Evolutionary conservation across 2,329 filamentous ascomycete species (phyloP).

Genomic region (Plectosphaerella sp.): DNA sequence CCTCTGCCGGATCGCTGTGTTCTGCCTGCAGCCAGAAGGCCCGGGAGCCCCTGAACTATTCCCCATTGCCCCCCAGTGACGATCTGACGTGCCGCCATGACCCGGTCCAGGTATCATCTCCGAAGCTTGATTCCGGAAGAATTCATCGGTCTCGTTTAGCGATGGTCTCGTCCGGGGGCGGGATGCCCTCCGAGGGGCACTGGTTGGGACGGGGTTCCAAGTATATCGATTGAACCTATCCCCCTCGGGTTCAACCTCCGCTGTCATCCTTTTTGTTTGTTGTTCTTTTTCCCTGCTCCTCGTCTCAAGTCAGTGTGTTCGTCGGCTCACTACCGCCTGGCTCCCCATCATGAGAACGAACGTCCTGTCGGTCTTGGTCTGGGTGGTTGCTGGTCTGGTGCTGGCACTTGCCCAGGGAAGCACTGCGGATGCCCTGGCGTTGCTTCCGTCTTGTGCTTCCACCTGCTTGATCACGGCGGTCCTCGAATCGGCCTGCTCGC

Average conservation of each 20-base stretch:
- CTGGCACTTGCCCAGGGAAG: not conserved
- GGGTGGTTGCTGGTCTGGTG: not conserved
- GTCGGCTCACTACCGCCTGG: not conserved
- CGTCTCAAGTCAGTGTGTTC: not conserved
- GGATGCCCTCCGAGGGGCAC: not conserved
- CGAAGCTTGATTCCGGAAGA: not conserved
- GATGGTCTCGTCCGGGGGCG: not conserved
- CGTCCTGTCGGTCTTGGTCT: not conserved
- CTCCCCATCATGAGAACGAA: not conserved
- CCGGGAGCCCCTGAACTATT: not conserved
- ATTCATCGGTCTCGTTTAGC: not conserved
- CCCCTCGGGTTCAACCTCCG: not conserved
- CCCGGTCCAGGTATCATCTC: not conserved
- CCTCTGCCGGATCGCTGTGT: too few species aligned
- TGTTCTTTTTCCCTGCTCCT: not conserved
- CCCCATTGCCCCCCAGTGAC: not conserved
- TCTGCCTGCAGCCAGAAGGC: not conserved
- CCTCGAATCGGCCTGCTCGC: conserved; percentile 14
- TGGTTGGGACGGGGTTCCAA: not conserved
- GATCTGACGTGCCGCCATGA: not conserved
- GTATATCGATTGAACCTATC: not conserved
- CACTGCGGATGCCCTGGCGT: not conserved
- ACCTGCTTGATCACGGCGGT: not conserved
- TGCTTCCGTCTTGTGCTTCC: not conserved
- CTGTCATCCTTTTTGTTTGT: not conserved